Evolutionary conservation across 139 green algal species (phyloP), one percentile per base, ranked within the genome.

Genomic region (Zygnema cylindricum): DNA sequence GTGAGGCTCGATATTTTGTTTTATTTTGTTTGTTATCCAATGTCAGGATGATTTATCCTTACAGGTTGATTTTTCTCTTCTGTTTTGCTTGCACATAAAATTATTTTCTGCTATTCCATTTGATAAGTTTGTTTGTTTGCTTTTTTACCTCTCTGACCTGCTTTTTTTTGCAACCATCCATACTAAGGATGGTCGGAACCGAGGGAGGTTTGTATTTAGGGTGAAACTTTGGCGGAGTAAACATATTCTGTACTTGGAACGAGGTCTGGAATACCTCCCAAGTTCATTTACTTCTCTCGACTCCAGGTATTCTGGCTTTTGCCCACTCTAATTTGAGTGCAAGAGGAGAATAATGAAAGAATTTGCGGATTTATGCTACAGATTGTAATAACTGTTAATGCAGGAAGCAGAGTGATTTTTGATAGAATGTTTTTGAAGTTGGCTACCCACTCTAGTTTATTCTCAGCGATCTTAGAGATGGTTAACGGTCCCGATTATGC

Each of bases 221-320:
- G 38, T 87, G 55, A 30, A 82, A 30, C 82, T 93, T 11, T 3
- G 82, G 69, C 42, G 69, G 30, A 87, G 94, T 11, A 55, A 92
- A 0, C 77, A 89, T 63, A 83, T 93, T 1, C 30, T 79, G 1
- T 98, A 96, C 86, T 84, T 97, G 0, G 81, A 93, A 0, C 75
- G 43, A 1, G 95, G 95, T 36, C 81, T 97, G 2, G 88, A 94
- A 0, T 25, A 81, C 77, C 90, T 96, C 1, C 63, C 40, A 7
- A 71, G 85, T 43, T 91, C 89, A 25, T 98, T 96, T 69, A 89
- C 93, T 0, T 88, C 88, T 1, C 91, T 98, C 40, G 96, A 98
- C 25, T 76, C 86, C 33, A 90, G 86, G 86, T 90, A 39, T 76
- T 57, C 78, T 77, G 22, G n/a, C 69, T 40, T 32, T 2, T n/a